Base-by-base conservation (phyloP, 768 basidiomycete genomes). In the Piloderma croceum region DNA sequence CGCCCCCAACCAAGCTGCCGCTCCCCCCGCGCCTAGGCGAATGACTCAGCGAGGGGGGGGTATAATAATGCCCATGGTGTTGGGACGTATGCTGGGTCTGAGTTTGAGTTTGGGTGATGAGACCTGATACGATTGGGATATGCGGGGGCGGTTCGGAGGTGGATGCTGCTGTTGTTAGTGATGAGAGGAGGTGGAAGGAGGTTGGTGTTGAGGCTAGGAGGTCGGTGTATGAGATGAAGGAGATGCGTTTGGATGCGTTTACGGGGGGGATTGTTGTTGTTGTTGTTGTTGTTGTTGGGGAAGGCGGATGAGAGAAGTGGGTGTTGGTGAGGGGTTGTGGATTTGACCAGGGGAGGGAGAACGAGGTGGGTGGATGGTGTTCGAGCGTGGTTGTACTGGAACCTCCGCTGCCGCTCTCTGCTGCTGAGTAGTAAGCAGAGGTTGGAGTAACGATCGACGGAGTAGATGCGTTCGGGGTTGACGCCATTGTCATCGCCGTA, bases 191-290 rank as follows among this genome's bases (percentile, higher is more conserved):
- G 31, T 82, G 72, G 10, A 79, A 78, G 7, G 82, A 71, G 0
- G 80, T 68, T 0, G 91, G 91, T 0, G 87, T 79, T 0, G 82
- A 84, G 1, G 83, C 67, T 31, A 93, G 76, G 3, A 93, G 73
- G 59, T 93, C 90, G 21, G 82, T 76, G 60, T 92, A 92, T 4
- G 89, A 86, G 62, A 93, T 76, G 70, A 92, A 94, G 0, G 89
- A 91, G 10, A 90, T 76, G 3, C 88, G 81, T 51, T 90, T 89
- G 21, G 67, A 65, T 1, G 46, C 47, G 38, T 71, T 66, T n/a
- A n/a, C n/a, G n/a, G n/a, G n/a, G n/a, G n/a, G n/a, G n/a, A n/a
- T n/a, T n/a, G n/a, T n/a, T n/a, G n/a, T n/a, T n/a, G n/a, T n/a
- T n/a, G n/a, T n/a, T n/a, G n/a, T n/a, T n/a, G n/a, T 76, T n/a